Evolutionary conservation across 176 grass and related monocot genomes (phyloP), one percentile per base, ranked within the genome.

Genomic region (Aegilops longissima): DNA sequence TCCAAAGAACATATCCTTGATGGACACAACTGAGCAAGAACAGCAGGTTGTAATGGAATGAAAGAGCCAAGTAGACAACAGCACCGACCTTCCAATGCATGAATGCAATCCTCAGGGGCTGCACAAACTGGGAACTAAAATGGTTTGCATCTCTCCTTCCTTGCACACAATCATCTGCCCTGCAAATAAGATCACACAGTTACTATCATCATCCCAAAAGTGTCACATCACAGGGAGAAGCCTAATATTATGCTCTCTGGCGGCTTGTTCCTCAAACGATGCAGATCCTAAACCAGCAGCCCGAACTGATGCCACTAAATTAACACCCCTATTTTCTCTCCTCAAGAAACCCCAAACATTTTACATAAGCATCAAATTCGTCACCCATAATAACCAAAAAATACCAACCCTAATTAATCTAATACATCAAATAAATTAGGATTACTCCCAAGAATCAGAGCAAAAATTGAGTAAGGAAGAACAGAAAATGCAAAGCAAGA

Each of bases 111-210:
- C 40, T 92, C 44, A 98, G 90, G 68, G 93, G 90, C 44, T 94
- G 91, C 20, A 92, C 85, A 31, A 31, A 98, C 81, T 98, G 88
- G 44, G 78, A 95, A 98, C 10, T 98, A 93, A 39, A 98, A 98
- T 91, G 12, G 93, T 98, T 45, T 98, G 96, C 80, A 93, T 92
- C 81, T 94, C 92, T 16, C 91, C 91, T 80, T 98, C 96, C 79
- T 92, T 95, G 96, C 93, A 98, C 76, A 98, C 84, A 71, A 42
- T 42, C 96, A 65, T 95, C 40, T 42, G 40, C 92, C 36, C 96
- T 98, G 83, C 80, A 86, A 52, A 24, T 1, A 36, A 77, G 80
- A 83, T 71, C 31, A 77, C 65, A 8, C 24, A 6, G 14, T 12
- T 49, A 49, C 45, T 6, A 24, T 76, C 20, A 3, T 42, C 33